phyloP scores from a whole-genome alignment of 257 asterid genomes.

The Forsythia viridissima region DNA sequence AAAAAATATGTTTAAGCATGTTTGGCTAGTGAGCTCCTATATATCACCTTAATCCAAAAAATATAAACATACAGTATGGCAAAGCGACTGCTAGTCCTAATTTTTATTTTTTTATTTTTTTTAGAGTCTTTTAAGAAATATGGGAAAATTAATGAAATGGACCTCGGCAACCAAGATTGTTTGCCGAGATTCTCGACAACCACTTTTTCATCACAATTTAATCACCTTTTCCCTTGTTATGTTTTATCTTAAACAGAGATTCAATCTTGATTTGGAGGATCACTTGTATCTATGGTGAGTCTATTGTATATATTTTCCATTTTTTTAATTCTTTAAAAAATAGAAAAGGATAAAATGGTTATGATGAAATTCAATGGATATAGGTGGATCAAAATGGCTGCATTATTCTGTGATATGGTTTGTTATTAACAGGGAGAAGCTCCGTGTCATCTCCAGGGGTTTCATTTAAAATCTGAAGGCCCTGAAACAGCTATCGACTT shows the following conservation, averaged over 20 bases:
- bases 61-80: too few species aligned
- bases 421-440: constrained; percentile 76
- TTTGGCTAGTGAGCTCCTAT: too few species aligned
- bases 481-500: constrained; percentile 40
- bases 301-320: not conserved
- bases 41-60: too few species aligned
- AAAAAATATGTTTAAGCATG: too few species aligned
- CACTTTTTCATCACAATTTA: not conserved
- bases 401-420: constrained; percentile 18
- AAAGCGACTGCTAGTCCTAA: too few species aligned
- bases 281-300: constrained; percentile 69
- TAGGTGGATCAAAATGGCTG: constrained; percentile 3
- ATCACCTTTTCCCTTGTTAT: not conserved
- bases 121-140: too few species aligned
- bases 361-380: not conserved
- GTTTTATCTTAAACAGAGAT: constrained; percentile 45
- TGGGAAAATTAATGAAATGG: too few species aligned
- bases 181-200: too few species aligned
- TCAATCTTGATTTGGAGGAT: constrained; percentile 36
- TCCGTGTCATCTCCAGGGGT: constrained; percentile 61
- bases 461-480: constrained; percentile 47
- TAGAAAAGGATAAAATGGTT: not conserved
- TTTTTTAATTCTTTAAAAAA: not conserved
- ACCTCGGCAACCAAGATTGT: too few species aligned
- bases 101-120: too few species aligned